Evolutionary conservation across 495 filamentous ascomycete genomes (phyloP), one percentile per base, ranked within the genome.

Genomic region (Jackrogersella minutella): DNA sequence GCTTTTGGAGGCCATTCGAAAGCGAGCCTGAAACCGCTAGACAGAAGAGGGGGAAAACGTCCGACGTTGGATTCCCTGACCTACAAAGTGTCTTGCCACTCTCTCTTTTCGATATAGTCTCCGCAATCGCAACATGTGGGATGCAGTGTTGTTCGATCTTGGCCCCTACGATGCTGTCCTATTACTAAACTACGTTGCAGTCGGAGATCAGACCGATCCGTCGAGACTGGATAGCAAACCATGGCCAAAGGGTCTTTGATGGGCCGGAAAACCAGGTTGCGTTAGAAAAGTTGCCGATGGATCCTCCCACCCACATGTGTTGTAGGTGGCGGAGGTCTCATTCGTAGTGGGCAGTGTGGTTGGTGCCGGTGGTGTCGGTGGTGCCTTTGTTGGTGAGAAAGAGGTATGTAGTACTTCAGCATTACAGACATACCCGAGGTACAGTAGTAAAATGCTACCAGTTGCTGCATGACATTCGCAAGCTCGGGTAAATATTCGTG

Each of bases 181-280:
- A 61, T 69, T 60, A 64, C 66, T 49, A 57, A 61, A 69, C 28
- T 58, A 62, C 57, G 66, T 69, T 58, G 57, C 61, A 69, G 52
- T 36, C 39, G 17, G 31, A 47, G 28, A 22, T 39, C 39, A 62
- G 50, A 51, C 64, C 51, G 24, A 61, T 14, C 49, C 49, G 31
- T 16, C 31, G 17, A 49, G n/a, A 11, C 34, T 26, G 49, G 43
- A 56, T 30, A 52, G 54, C 47, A 52, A 56, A 55, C n/a, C 56
- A 52, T 13, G 33, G 34, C n/a, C 2, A n/a, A 52, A 36, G n/a
- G 47, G 28, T 13, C 17, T 30, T 33, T 43, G 49, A 50, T 47
- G 49, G 47, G 47, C 36, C 36, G 51, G 40, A 64, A 64, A 62
- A 65, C 66, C 56, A 69, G 52, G 56, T 59, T 39, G 57, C 51